Percentiles rank a stretch among this genome's conserved stretches.
These are phyloP conservation scores for Colletotrichum sp. DNA, from an alignment of 2,329 filamentous ascomycete genomes.

Conservation along the genomic window DNA sequence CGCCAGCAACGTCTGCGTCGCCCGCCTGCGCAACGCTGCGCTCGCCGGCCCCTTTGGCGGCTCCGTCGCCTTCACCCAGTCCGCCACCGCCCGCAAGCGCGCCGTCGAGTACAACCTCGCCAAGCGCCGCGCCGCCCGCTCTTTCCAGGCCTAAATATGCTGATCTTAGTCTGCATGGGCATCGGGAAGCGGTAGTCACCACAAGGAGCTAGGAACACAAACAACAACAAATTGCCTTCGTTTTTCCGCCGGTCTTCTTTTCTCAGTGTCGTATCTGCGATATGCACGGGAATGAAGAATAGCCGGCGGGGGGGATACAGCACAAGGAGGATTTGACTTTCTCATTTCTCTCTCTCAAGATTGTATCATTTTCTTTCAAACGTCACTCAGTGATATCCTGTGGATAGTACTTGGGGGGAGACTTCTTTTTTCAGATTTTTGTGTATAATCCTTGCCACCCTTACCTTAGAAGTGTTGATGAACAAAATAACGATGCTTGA, in stretches of 20 bases:
- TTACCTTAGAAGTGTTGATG: neutral
- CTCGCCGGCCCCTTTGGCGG: slow-evolving; percentile 70
- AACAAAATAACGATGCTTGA: slow-evolving; percentile 16
- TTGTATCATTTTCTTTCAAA: neutral
- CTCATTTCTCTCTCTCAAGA: neutral
- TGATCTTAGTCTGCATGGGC: neutral
- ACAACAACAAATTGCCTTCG: neutral
- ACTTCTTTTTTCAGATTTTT: neutral
- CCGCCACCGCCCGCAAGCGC: slow-evolving; percentile 62
- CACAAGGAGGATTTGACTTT: neutral
- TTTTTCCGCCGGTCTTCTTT: neutral
- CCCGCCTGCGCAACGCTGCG: slow-evolving; percentile 66
- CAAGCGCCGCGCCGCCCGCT: slow-evolving; percentile 36
- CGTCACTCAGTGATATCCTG: slow-evolving; percentile 15
- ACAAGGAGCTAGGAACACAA: neutral
- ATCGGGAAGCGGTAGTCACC: neutral
- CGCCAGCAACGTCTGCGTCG: slow-evolving; percentile 66
- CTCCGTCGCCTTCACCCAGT: slow-evolving; percentile 69
- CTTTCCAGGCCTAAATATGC: slow-evolving; percentile 13
- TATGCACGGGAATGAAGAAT: neutral
- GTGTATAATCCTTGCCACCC: neutral
- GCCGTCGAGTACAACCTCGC: slow-evolving; percentile 57
- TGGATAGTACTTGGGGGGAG: slow-evolving; percentile 2
- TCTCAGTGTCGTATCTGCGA: neutral
- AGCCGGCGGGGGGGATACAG: neutral